phyloP scores from a whole-genome alignment of 139 green algal genomes.

The Chlorella sp. region DNA sequence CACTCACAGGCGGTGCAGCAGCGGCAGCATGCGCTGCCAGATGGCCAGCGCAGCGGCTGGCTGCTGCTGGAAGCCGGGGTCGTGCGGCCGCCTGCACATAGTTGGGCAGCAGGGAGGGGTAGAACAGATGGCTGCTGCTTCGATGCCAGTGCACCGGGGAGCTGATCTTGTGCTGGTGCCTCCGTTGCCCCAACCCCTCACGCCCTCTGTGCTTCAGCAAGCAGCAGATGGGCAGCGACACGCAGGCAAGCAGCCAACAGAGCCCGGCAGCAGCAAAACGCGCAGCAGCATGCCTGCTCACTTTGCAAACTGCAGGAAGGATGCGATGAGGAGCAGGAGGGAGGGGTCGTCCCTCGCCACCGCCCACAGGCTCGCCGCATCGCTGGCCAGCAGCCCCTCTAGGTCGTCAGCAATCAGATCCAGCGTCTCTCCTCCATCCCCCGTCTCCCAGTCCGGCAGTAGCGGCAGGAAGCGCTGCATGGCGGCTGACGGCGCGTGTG shows the following conservation, averaged over 20 bases:
- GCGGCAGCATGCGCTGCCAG: conserved; percentile 27
- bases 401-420: conserved; percentile 24
- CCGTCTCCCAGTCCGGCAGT: conserved; percentile 1
- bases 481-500: too few relatives aligned
- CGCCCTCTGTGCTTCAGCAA: too few relatives aligned
- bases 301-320: conserved; percentile 40
- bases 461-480: conserved; percentile 47
- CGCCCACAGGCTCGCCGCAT: conserved; percentile 21
- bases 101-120: neutral
- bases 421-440: neutral
- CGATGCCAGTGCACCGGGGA: too few relatives aligned
- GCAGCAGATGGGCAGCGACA: too few relatives aligned
- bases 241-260: too few relatives aligned
- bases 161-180: too few relatives aligned
- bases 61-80: conserved; percentile 24
- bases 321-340: conserved; percentile 26
- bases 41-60: conserved; percentile 5
- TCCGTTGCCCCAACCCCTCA: too few relatives aligned
- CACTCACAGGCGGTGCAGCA: conserved; percentile 42
- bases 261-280: too few relatives aligned
- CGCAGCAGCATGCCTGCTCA: neutral
- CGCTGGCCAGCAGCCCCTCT: conserved; percentile 16
- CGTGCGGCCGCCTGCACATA: conserved; percentile 34
- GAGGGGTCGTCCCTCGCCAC: conserved; percentile 17
- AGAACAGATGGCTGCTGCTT: too few relatives aligned